phyloP scores from a whole-genome alignment of 2,329 filamentous ascomycete species.

The Trichothecium sympodiale region DNA sequence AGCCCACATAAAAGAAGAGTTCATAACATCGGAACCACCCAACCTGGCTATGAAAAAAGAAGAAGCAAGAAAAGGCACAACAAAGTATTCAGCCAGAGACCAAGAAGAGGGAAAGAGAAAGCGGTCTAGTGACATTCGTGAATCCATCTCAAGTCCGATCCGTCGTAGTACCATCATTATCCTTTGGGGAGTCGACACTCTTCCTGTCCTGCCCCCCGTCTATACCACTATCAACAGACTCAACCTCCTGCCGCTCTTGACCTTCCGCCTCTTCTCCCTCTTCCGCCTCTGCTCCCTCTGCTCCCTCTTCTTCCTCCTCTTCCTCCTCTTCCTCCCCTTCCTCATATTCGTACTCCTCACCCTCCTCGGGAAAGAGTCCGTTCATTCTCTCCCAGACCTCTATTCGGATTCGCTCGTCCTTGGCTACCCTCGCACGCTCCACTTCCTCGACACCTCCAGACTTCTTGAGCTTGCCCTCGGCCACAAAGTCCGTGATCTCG shows the following conservation, averaged over 20 bases:
- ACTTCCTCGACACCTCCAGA: slow-evolving; percentile 90
- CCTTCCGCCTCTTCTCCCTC: slow-evolving; percentile 5
- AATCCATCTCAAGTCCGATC: too few relatives aligned
- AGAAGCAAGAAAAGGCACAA: too few relatives aligned
- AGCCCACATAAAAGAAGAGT: too few relatives aligned
- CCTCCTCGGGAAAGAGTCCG: slow-evolving; percentile 36
- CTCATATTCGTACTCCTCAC: slow-evolving; percentile 25
- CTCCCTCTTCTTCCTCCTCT: slow-evolving; percentile 6
- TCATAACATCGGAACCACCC: too few relatives aligned
- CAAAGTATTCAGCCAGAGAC: too few relatives aligned
- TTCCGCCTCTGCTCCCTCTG: slow-evolving; percentile 1
- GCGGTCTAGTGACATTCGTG: too few relatives aligned
- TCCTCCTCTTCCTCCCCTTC: slow-evolving; percentile 13
- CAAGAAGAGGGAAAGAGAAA: too few relatives aligned
- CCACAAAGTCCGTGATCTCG: slow-evolving; percentile 76
- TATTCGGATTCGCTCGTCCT: slow-evolving; percentile 75
- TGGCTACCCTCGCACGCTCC: slow-evolving; percentile 70
- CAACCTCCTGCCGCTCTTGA: slow-evolving; percentile 5
- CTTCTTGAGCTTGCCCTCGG: slow-evolving; percentile 89
- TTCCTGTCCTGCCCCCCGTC: too few relatives aligned
- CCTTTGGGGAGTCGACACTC: too few relatives aligned
- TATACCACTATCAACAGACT: neutral
- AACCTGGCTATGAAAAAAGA: too few relatives aligned
- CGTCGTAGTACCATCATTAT: too few relatives aligned
- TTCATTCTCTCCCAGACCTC: slow-evolving; percentile 66